Base-by-base conservation (phyloP, 139 green algal species). In the Closterium sp. region DNA sequence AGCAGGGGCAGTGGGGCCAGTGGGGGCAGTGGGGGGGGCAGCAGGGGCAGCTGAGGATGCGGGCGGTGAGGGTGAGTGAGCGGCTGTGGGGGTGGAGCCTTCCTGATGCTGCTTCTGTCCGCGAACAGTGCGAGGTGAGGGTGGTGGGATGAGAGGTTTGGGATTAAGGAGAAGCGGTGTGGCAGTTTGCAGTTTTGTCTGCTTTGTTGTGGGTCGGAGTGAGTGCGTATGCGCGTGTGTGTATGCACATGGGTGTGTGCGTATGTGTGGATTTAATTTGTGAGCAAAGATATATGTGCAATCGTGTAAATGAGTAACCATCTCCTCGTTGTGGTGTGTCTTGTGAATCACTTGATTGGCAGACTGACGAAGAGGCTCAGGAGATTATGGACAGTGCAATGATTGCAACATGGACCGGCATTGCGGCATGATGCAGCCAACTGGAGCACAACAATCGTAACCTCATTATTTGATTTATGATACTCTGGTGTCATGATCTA, bases 51-150 rank as follows among this genome's bases (percentile, higher is more conserved):
- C 62, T 79, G 62, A 79, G 62, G 1, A 87, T 90, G 88, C n/a
- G 70, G 1, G 88, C 88, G 38, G 70, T 90, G n/a, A 29, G 27
- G 11, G 28, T 90, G n/a, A 62, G 38, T 31, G 70, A 50, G 28
- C 88, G 88, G 29, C 29, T 90, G 10, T 90, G 88, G 88, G 88
- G 88, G 70, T 90, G 88, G 88, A 90, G 38, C 27, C 11, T 90
- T n/a, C 88, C 88, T 0, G 62, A 79, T 79, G 62, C 62, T 79
- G 62, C 62, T 79, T 79, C 62, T 24, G 62, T 79, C 17, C 62
- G 19, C 10, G 62, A 79, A 24, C 62, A 79, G 62, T 79, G 62
- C 62, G 62, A 79, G 62, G 62, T 79, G 50, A 79, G 62, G 19
- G 62, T 22, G 62, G 62, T 0, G 62, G 62, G 62, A 0, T 79